These are phyloP conservation scores for Periconia sp. DNA, from an alignment of 2,329 filamentous ascomycete species.

Conservation along the genomic window DNA sequence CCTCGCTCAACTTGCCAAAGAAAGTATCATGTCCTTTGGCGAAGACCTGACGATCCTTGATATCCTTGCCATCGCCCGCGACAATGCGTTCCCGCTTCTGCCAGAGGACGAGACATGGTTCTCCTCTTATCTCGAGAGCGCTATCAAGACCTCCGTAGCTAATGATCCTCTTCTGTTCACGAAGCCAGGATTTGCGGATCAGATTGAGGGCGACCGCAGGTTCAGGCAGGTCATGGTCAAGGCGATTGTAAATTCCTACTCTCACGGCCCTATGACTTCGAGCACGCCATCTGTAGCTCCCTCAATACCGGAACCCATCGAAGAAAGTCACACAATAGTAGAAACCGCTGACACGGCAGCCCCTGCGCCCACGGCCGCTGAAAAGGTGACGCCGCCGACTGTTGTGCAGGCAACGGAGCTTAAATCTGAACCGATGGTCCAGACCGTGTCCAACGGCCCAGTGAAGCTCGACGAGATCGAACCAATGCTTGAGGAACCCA, in stretches of 20 bases:
- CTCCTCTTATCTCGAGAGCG: conserved; percentile 25
- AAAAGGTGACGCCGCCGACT: neutral
- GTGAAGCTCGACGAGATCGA: conserved; percentile 13
- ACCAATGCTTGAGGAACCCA: conserved; percentile 1
- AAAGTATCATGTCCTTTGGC: conserved; percentile 22
- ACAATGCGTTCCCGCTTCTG: conserved; percentile 27
- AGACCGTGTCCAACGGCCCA: neutral
- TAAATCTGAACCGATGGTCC: neutral
- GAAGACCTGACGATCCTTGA: conserved; percentile 29
- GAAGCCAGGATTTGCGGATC: conserved; percentile 28
- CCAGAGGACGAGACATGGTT: conserved; percentile 34
- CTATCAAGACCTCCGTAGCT: conserved; percentile 23
- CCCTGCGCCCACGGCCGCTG: neutral
- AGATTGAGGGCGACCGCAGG: conserved; percentile 30
- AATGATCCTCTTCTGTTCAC: conserved; percentile 29
- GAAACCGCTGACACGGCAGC: neutral
- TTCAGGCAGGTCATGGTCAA: conserved; percentile 36
- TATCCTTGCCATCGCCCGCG: conserved; percentile 24
- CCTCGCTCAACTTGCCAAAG: conserved; percentile 30
- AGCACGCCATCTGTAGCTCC: no score
- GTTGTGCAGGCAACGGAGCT: neutral
- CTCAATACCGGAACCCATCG: no score
- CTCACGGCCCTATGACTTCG: conserved; percentile 1
- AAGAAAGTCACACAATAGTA: no score
- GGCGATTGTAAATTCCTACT: conserved; percentile 31